Evolutionary conservation across 1,284 basidiomycete species (phyloP).

Genomic region (Apiotrichum montevideense): DNA sequence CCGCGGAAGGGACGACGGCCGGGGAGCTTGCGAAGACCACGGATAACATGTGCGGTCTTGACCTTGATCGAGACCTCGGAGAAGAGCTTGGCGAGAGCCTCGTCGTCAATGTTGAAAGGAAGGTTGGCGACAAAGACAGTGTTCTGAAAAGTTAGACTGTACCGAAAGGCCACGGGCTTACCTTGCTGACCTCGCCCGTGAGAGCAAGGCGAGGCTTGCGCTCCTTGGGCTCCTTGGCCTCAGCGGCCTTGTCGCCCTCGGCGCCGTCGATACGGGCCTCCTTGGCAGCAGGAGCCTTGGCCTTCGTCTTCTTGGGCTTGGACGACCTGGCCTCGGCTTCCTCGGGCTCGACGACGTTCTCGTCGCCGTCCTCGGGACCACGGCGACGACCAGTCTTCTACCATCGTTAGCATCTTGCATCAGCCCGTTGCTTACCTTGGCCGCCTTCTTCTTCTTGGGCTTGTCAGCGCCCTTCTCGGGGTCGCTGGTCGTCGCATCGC

Average conservation of each 20-base stretch:
- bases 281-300: constrained; percentile 25
- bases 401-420: background rate
- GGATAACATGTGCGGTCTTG: constrained; percentile 74
- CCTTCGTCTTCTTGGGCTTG: constrained; percentile 20
- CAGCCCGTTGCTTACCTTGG: constrained; percentile 19
- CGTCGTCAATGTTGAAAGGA: constrained; percentile 81
- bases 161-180: constrained; percentile 44
- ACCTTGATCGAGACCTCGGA: constrained; percentile 72
- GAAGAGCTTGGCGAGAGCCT: constrained; percentile 67
- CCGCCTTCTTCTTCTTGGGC: constrained; percentile 35
- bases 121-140: constrained; percentile 93
- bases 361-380: constrained; percentile 39
- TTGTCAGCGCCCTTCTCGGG: constrained; percentile 18
- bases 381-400: constrained; percentile 34
- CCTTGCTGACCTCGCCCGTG: constrained; percentile 56
- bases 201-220: constrained; percentile 48
- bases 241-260: constrained; percentile 29
- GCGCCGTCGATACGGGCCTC: constrained; percentile 30
- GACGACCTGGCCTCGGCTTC: constrained; percentile 15
- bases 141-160: constrained; percentile 50
- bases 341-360: constrained; percentile 22
- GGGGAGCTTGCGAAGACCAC: constrained; percentile 58
- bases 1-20: constrained; percentile 46
- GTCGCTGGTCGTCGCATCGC: constrained; percentile 40
- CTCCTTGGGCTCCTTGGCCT: constrained; percentile 38